These are phyloP conservation scores for Phellopilus nigrolimitatus DNA, from an alignment of 1,284 basidiomycete genomes.

Conservation along the genomic window DNA sequence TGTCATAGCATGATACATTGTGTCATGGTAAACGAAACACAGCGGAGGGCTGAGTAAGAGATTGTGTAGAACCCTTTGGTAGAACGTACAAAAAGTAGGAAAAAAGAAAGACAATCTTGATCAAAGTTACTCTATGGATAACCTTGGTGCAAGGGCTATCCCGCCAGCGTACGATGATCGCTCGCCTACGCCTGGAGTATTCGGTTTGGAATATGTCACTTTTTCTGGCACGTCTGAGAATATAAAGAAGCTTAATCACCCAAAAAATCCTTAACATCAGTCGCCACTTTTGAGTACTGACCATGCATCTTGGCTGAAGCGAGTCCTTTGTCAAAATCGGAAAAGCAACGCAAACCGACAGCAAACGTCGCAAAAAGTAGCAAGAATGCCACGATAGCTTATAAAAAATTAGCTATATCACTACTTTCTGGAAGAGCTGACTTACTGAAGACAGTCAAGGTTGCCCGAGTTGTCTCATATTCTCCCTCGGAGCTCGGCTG, in stretches of 20 bases:
- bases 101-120: not conserved
- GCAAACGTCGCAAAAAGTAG: constrained; percentile 66
- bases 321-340: constrained; percentile 75
- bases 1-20: too few species aligned
- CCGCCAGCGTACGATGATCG: constrained; percentile 28
- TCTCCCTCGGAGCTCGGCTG: constrained; percentile 45
- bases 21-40: too few species aligned
- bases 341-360: constrained; percentile 71
- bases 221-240: constrained; percentile 44
- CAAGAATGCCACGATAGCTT: constrained; percentile 70
- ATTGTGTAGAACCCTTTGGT: not conserved
- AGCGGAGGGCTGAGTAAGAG: too few species aligned
- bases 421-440: constrained; percentile 18
- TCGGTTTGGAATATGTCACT: constrained; percentile 39
- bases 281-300: constrained; percentile 39
- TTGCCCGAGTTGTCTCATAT: constrained; percentile 67
- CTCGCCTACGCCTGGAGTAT: constrained; percentile 41
- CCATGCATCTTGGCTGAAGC: constrained; percentile 64
- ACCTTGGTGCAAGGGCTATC: constrained; percentile 8
- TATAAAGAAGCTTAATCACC: constrained; percentile 33
- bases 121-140: constrained; percentile 16
- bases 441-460: constrained; percentile 77
- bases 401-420: not conserved
- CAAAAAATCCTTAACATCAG: constrained; percentile 15
- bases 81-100: not conserved